Evolutionary conservation across 2,329 filamentous ascomycete species (phyloP).

Genomic region (Knufia petricola): DNA sequence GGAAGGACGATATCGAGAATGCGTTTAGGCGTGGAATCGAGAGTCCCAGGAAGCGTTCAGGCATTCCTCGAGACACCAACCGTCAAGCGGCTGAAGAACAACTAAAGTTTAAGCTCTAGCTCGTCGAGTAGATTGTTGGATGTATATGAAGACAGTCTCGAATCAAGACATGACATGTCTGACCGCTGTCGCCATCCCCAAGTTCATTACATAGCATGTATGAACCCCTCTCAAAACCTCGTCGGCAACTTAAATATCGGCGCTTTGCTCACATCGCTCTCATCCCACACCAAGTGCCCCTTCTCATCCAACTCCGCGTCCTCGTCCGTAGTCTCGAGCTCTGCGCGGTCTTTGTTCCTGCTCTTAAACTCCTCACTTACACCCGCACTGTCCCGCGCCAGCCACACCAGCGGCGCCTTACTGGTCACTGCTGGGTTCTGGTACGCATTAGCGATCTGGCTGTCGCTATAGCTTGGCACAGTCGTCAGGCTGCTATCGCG

Average conservation of each 20-base stretch:
- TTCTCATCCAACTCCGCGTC: conserved; percentile 60
- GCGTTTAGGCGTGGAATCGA: no score
- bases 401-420: conserved; percentile 62
- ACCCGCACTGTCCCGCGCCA: conserved; percentile 64
- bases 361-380: conserved; percentile 70
- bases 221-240: conserved; percentile 13
- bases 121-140: no score
- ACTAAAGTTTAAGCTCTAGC: no score
- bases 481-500: conserved; percentile 36
- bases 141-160: no score
- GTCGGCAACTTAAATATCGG: conserved; percentile 22
- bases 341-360: conserved; percentile 60
- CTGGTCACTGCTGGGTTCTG: conserved; percentile 60
- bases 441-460: conserved; percentile 58
- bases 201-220: no score
- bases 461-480: conserved; percentile 59
- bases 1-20: no score
- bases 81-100: no score
- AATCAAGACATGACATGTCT: no score
- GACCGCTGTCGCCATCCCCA: no score
- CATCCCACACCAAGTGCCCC: conserved; percentile 53
- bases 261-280: conserved; percentile 32
- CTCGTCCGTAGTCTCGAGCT: conserved; percentile 68
- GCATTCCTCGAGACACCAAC: no score
- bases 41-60: no score